Conservation (phyloP, 768 basidiomycete genomes). For the Calocybe gangraenosa region DNA sequence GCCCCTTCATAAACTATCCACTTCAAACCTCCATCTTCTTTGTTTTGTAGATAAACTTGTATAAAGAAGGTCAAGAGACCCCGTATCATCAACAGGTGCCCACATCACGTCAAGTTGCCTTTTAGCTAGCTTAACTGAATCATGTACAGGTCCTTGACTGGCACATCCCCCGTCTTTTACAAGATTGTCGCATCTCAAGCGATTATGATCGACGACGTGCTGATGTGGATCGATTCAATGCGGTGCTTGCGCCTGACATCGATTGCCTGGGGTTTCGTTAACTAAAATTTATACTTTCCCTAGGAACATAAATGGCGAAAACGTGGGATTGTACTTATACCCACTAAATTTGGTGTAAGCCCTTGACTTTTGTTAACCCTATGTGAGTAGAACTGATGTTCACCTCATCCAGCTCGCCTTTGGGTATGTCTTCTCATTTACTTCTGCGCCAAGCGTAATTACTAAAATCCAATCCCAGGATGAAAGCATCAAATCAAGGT, state of each 20-base stretch:
- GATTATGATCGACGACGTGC: slow-evolving; percentile 13
- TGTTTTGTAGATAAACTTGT: slow-evolving; percentile 10
- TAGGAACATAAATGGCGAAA: slow-evolving; percentile 16
- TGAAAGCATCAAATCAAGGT: slow-evolving; percentile 12
- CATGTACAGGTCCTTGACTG: slow-evolving; percentile 14
- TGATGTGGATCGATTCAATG: slow-evolving; percentile 14
- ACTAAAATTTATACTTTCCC: background rate
- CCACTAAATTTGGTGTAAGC: slow-evolving; percentile 15
- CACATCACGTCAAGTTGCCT: no score
- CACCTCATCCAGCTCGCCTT: slow-evolving; percentile 10
- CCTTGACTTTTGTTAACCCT: background rate
- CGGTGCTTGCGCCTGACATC: background rate
- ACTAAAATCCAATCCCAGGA: background rate
- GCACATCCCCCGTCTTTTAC: slow-evolving; percentile 15
- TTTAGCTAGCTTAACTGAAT: background rate
- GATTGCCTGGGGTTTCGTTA: background rate
- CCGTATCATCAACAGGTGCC: slow-evolving; percentile 13
- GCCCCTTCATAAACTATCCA: background rate
- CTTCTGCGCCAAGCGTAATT: background rate
- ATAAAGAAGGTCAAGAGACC: slow-evolving; percentile 17
- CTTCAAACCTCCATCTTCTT: background rate
- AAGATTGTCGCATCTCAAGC: slow-evolving; percentile 14
- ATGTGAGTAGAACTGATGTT: background rate
- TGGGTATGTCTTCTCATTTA: slow-evolving; percentile 1
- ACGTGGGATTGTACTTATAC: slow-evolving; percentile 13